Evolutionary conservation across 2,329 filamentous ascomycete genomes (phyloP), one percentile per base, ranked within the genome.

Genomic region (Colletotrichum camelliae): DNA sequence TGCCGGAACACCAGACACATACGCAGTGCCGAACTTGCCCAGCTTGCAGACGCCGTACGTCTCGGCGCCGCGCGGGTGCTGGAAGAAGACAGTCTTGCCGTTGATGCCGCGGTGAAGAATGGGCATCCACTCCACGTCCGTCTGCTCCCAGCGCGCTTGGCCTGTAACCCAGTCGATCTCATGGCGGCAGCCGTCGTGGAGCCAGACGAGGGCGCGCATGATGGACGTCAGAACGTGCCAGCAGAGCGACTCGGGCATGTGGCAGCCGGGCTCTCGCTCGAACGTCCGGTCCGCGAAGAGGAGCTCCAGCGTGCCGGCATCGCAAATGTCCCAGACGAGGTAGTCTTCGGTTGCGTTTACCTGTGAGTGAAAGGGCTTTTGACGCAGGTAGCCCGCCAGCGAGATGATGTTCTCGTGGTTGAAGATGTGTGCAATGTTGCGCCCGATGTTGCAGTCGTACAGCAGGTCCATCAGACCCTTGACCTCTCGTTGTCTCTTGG

Each of bases 21-120:
- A 81, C 18, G 85, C 84, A n/a, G 79, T 79, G 58, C 82, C 79
- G 70, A 89, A 89, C 57, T 88, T 85, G 16, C 89, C 89, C 70
- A 92, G 81, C 82, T 91, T 91, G 78, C 89, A 91, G 33, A 83
- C 79, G 1, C 89, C 90, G 78, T 91, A 91, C 37, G 85, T 86
- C 81, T 91, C 89, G 15, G 76, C 80, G 3, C 87, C 87, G 15
- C 83, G 82, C 43, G 89, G 86, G 67, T 88, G 85, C 80, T 88
- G 85, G 78, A 91, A 86, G 79, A 87, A 89, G 70, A 91, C 86
- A 78, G 89, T 89, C n/a, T 78, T 78, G 0, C 89, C 85, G 66
- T 74, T 80, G 57, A 91, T 85, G 52, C 85, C 83, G 13, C 88
- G 84, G 76, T 91, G 89, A 57, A 91, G 80, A 37, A 91, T 86